These are phyloP conservation scores for Laguncularia racemosa DNA, from an alignment of 345 rosid genomes.

Conservation along the genomic window DNA sequence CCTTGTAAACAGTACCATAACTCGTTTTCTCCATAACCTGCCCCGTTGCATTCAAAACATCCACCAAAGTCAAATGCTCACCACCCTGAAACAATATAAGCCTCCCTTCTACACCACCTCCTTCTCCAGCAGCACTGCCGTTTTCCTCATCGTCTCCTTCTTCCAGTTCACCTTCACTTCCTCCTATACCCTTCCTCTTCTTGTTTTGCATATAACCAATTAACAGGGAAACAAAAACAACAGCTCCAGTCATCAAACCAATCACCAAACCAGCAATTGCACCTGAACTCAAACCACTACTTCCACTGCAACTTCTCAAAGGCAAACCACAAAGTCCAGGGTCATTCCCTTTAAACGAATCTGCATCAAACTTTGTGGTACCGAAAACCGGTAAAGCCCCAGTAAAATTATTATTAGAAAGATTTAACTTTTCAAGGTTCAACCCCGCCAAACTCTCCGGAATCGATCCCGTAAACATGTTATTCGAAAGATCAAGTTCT, in stretches of 20 bases:
- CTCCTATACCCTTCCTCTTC: constrained; percentile 51
- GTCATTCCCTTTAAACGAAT: constrained; percentile 70
- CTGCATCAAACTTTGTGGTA: constrained; percentile 53
- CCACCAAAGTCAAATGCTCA: constrained; percentile 86
- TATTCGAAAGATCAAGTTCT: constrained; percentile 79
- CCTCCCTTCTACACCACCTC: constrained; percentile 60
- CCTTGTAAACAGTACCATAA: constrained; percentile 93
- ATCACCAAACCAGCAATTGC: constrained; percentile 95
- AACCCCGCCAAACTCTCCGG: constrained; percentile 50
- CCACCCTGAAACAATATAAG: constrained; percentile 91
- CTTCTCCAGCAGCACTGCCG: constrained; percentile 19
- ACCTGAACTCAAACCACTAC: constrained; percentile 65
- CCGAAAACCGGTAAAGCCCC: constrained; percentile 69
- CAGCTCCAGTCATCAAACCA: constrained; percentile 84
- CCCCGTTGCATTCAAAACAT: constrained; percentile 94
- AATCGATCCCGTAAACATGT: constrained; percentile 58
- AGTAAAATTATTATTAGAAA: constrained; percentile 85
- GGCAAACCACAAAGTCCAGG: constrained; percentile 86
- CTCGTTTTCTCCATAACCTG: constrained; percentile 94
- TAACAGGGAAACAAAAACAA: constrained; percentile 72
- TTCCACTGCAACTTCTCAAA: constrained; percentile 50
- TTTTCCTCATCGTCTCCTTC: constrained; percentile 63
- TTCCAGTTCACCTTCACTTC: constrained; percentile 68
- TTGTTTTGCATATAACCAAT: constrained; percentile 88
- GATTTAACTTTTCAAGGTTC: constrained; percentile 61